A percentile compares a stretch with the other conserved stretches of the same genome.
phyloP scores from a whole-genome alignment of 192 early-diverging fungal genomes.

The Backusella westeae region DNA sequence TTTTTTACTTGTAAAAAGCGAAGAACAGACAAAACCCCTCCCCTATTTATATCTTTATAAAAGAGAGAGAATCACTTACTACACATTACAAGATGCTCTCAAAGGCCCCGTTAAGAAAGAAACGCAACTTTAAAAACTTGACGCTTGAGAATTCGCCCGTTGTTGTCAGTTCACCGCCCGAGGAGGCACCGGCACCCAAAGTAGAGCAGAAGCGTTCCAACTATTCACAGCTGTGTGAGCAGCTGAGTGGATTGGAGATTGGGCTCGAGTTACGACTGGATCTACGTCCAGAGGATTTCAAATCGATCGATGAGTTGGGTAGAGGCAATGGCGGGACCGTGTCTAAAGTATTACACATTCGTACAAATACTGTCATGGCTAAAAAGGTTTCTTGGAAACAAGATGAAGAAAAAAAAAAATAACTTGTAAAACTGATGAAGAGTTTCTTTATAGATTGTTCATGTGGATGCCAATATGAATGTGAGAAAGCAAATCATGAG shows the following conservation, averaged over 20 bases:
- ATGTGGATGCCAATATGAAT: constrained; percentile 50
- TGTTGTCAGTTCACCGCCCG: constrained; percentile 29
- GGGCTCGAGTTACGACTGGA: constrained; percentile 73
- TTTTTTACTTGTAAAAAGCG: not conserved
- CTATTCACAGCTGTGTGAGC: constrained; percentile 33
- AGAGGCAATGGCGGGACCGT: constrained; percentile 94
- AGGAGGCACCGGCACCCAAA: not conserved
- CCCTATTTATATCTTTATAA: not conserved
- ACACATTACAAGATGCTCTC: constrained; percentile 7
- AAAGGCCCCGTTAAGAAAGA: constrained; percentile 37
- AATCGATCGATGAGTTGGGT: constrained; percentile 76
- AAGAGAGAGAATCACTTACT: not conserved
- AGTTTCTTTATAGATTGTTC: not conserved
- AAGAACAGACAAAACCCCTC: not conserved
- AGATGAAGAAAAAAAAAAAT: constrained; percentile 14
- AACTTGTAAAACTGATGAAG: not conserved
- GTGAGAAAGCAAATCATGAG: constrained; percentile 84
- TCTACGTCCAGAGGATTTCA: constrained; percentile 80
- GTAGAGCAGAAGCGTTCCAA: not conserved
- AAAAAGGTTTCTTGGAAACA: constrained; percentile 65
- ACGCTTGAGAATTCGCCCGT: constrained; percentile 48
- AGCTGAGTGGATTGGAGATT: constrained; percentile 57
- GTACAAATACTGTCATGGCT: constrained; percentile 91
- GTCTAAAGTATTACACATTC: constrained; percentile 77
- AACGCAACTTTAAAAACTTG: constrained; percentile 54